Evolutionary conservation across 2,329 filamentous ascomycete species (phyloP).

Genomic region (Lomentospora prolificans): DNA sequence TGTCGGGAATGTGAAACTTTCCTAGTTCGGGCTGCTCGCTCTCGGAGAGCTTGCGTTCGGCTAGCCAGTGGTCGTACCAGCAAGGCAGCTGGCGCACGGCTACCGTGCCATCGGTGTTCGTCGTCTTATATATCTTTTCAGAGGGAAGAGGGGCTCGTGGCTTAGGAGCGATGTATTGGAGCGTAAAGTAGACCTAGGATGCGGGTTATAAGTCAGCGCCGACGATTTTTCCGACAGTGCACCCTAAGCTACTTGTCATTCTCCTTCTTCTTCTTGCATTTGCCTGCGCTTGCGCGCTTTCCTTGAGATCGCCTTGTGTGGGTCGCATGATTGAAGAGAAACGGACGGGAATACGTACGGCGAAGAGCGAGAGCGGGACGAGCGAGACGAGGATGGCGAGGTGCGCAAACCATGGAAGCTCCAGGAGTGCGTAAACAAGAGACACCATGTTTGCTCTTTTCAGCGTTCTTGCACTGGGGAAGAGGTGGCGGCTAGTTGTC

Average conservation of each 20-base stretch:
- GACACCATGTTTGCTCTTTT: background rate
- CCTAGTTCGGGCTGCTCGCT: constrained; percentile 21
- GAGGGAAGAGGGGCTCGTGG: constrained; percentile 65
- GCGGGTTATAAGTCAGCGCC: background rate
- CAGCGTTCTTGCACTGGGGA: background rate
- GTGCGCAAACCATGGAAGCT: constrained; percentile 5
- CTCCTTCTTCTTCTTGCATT: background rate
- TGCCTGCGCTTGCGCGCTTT: background rate
- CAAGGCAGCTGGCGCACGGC: constrained; percentile 55
- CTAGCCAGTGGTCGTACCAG: constrained; percentile 74
- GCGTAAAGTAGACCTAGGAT: constrained; percentile 27
- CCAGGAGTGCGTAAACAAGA: background rate
- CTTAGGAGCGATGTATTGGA: constrained; percentile 69
- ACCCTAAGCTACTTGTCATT: background rate
- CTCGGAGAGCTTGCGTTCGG: constrained; percentile 37
- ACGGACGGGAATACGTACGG: background rate
- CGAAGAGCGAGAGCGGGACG: background rate
- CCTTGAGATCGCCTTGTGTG: background rate
- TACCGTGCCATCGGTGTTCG: constrained; percentile 45
- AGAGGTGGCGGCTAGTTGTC: background rate
- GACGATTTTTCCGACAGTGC: background rate
- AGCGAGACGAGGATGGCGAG: background rate
- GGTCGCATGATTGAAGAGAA: background rate
- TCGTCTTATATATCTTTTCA: constrained; percentile 79
- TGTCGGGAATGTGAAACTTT: constrained; percentile 32